A percentile compares a stretch with the other conserved stretches of the same genome.
phyloP scores from a whole-genome alignment of 2,329 filamentous ascomycete species.

The Exophiala spinifera region DNA sequence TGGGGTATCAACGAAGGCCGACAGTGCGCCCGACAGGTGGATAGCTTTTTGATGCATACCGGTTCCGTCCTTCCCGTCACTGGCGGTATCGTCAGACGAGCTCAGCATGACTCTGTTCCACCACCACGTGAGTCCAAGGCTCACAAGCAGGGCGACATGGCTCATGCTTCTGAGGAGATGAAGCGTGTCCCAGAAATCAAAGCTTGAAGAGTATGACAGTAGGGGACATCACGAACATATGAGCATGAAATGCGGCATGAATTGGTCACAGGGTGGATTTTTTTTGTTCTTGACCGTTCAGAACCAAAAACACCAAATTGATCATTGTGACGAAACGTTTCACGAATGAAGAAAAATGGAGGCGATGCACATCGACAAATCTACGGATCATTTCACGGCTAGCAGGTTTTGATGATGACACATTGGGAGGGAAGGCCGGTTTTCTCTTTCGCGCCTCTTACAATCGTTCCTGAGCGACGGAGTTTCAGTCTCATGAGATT shows the following conservation, averaged over 20 bases:
- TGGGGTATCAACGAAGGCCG: conserved; percentile 99
- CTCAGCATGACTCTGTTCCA: conserved; percentile 51
- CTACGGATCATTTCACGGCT: not conserved
- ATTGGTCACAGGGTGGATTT: not conserved
- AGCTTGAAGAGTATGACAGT: conserved; percentile 6
- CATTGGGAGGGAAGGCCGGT: conserved; percentile 2
- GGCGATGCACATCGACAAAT: not conserved
- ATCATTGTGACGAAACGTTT: not conserved
- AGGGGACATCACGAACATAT: not conserved
- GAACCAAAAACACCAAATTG: not conserved
- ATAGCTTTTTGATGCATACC: conserved; percentile 75
- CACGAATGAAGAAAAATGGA: conserved; percentile 3
- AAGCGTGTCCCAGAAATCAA: conserved; percentile 20
- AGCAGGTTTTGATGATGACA: not conserved
- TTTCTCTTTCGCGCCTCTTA: conserved; percentile 15
- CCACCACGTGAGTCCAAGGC: conserved; percentile 17
- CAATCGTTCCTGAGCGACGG: conserved; percentile 16
- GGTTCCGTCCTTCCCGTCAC: conserved; percentile 80
- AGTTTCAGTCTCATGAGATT: not conserved
- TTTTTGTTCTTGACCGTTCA: not conserved
- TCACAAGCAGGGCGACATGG: conserved; percentile 23
- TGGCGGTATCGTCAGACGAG: conserved; percentile 85
- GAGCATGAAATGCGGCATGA: conserved; percentile 3
- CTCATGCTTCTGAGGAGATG: conserved; percentile 21
- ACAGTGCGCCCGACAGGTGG: conserved; percentile 86